Evolutionary conservation across 441 rosid species (phyloP).

Genomic region (Metrosideros polymorpha): DNA sequence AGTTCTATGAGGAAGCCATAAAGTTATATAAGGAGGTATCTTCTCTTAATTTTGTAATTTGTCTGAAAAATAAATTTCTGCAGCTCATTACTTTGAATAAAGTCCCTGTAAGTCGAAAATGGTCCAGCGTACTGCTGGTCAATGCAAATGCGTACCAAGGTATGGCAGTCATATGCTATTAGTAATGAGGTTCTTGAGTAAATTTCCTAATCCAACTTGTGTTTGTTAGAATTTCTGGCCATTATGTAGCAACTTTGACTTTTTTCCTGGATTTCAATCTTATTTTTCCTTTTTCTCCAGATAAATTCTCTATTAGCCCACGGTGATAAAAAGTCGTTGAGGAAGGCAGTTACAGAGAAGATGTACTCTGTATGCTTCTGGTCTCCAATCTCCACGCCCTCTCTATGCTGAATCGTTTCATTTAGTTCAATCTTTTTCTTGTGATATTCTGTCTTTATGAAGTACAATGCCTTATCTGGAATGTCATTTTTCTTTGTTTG

Average conservation of each 20-base stretch:
- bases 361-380: conserved; percentile 79
- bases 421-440: not conserved
- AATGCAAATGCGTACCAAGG: not conserved
- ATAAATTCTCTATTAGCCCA: conserved; percentile 61
- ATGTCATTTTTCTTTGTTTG: not conserved
- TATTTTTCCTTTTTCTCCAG: conserved; percentile 24
- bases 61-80: not conserved
- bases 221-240: not conserved
- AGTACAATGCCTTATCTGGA: not conserved
- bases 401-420: not conserved
- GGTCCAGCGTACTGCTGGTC: not conserved
- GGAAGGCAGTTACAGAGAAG: conserved; percentile 78
- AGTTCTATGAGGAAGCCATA: conserved; percentile 71
- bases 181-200: not conserved
- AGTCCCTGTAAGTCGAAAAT: not conserved
- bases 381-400: not conserved
- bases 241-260: not conserved
- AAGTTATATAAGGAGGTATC: conserved; percentile 70
- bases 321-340: conserved; percentile 63
- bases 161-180: not conserved
- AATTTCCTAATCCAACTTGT: not conserved
- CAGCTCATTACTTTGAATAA: not conserved
- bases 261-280: not conserved
- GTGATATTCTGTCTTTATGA: not conserved
- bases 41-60: not conserved